phyloP scores from a whole-genome alignment of 202 grass and related monocot species.

The Elaeis oleifera region DNA sequence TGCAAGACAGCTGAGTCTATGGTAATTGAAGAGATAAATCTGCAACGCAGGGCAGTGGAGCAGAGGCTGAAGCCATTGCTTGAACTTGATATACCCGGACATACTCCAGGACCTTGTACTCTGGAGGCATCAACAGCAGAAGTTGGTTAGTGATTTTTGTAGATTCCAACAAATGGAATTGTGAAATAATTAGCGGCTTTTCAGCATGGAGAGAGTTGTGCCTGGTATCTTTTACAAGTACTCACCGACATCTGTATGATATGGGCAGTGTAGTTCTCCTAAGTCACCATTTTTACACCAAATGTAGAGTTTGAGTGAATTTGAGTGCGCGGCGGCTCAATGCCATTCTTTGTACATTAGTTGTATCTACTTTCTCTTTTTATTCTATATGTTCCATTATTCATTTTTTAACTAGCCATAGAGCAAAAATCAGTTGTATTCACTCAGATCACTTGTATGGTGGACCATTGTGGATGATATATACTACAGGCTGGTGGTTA shows the following conservation, averaged over 20 bases:
- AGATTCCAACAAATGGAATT: not conserved
- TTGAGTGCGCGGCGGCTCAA: conserved; percentile 28
- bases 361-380: conserved; percentile 21
- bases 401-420: conserved; percentile 59
- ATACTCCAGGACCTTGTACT: not conserved
- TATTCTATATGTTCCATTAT: conserved; percentile 49
- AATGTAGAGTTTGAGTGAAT: conserved; percentile 42
- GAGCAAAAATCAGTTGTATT: conserved; percentile 32
- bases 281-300: too few species aligned
- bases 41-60: conserved; percentile 44
- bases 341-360: conserved; percentile 88
- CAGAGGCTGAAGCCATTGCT: conserved; percentile 53
- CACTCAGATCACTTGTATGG: conserved; percentile 12
- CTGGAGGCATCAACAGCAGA: not conserved
- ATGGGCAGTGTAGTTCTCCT: not conserved
- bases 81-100: conserved; percentile 33
- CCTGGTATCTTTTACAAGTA: conserved; percentile 5
- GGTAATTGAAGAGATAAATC: conserved; percentile 65
- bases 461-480: not conserved
- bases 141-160: not conserved
- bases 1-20: conserved; percentile 64
- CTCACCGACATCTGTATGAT: not conserved
- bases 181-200: conserved; percentile 12
- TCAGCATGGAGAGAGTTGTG: not conserved
- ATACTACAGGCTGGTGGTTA: too few species aligned